Evolutionary conservation across 805 yeast species (phyloP), one percentile per base, ranked within the genome.

Genomic region (Nematodospora valgi): DNA sequence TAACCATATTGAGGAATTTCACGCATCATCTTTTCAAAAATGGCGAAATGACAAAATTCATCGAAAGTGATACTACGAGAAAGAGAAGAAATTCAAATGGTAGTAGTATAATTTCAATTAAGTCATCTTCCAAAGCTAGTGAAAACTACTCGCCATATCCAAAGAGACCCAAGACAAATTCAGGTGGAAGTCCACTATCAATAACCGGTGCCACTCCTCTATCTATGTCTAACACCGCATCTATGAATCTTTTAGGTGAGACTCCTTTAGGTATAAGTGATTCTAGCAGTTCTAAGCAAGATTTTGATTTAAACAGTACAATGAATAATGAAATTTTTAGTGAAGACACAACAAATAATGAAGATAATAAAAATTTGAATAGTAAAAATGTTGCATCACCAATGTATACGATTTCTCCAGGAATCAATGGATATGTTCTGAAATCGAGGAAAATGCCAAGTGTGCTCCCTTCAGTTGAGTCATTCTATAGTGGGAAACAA

Each of bases 1-100:
- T 62, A 27, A 60, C 58, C 32, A 50, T 63, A 26, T 47, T 65
- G 20, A 48, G 73, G 16, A 56, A 55, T 18, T 67, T 54, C 44
- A 59, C 63, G 7, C 48, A 62, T 11, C 44, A 51, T 20, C 46
- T 65, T 5, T 54, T 67, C 34, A 44, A 48, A 33, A 46, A 57
- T 3, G 72, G 70, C 13, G 61, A 56, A 33, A 56, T 65, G 38
- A 39, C 61, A 1, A 54, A 52, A 36, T 64, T 52, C 38, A 51
- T 57, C 4, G 48, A 43, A 30, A 45, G 39, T 11, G 48, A 48
- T 14, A 40, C 44, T 27, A 34, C 38, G 27, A 48, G 41, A 26
- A 46, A 35, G 26, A 39, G 43, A 17, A 19, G 17, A 14, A 36
- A 26, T 14, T 32, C 40, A 15, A 40, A 26, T 25, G 37, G 37